Evolutionary conservation across 768 basidiomycete species (phyloP), one percentile per base, ranked within the genome.

Genomic region (Boletus sp.): DNA sequence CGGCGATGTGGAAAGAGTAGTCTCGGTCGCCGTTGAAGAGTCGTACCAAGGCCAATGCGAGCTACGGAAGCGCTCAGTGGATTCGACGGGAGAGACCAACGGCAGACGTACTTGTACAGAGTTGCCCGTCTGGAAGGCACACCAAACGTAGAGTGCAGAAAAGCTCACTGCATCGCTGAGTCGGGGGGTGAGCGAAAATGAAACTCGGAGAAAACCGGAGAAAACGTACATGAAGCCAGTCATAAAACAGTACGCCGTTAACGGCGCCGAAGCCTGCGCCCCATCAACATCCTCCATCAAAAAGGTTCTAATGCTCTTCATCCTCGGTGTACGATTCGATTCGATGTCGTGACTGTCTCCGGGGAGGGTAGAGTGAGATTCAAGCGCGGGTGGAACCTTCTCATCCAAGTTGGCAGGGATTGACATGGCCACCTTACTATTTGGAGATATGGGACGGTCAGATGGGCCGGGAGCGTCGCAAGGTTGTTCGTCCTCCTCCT

Each of bases 81-180:
- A 10, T 3, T 2, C 15, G 32, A 10, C 0, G 14, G 17, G 8
- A 9, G 40, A 10, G 7, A 0, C 1, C 1, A 19, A 32, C 8
- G 27, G 4, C 5, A 5, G 9, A 45, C 62, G 25, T 61, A 85
- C 84, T 75, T 87, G 85, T 10, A 82, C 77, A 59, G 83, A 82
- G 65, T 89, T 89, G 48, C 87, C 89, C 0, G 89, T 91, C 70
- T 92, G 90, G 70, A 91, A 92, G 14, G 85, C 89, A 68, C 85
- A 88, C 88, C 90, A 93, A 13, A 92, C 82, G 68, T 84, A 92
- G 44, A 90, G 75, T 2, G 90, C 86, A 41, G 87, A 83, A 74
- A 92, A 92, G 4, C 82, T 83, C 29, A 91, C 75, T 2, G 81
- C 80, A 62, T 88, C 85, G 14, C 88, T 90, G 57, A 23, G 13